phyloP scores from a whole-genome alignment of 2,329 filamentous ascomycete genomes.

The Cladosporium sp. region DNA sequence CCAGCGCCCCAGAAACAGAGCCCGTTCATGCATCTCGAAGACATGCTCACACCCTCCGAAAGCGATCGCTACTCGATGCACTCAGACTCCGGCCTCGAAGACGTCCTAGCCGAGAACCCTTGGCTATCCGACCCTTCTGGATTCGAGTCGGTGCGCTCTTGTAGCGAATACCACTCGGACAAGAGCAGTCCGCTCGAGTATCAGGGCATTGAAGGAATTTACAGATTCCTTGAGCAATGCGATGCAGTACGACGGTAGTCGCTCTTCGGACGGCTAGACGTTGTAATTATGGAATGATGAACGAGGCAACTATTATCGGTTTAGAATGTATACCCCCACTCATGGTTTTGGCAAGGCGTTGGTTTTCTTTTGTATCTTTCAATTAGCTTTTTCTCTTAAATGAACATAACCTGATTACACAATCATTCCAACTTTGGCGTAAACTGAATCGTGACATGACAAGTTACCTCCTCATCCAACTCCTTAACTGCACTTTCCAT shows the following conservation, averaged over 20 bases:
- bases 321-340: conserved; percentile 1
- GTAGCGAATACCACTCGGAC: conserved; percentile 41
- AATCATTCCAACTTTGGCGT: too few relatives aligned
- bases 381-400: too few relatives aligned
- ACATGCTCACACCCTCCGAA: conserved; percentile 47
- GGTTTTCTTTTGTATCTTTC: not conserved
- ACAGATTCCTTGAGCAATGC: conserved; percentile 61
- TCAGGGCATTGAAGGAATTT: conserved; percentile 61
- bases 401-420: too few relatives aligned
- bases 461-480: too few relatives aligned
- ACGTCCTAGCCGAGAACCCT: conserved; percentile 35
- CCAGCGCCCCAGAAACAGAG: conserved; percentile 24
- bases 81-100: conserved; percentile 27
- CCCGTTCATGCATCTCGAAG: conserved; percentile 48
- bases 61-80: conserved; percentile 30
- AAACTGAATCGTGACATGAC: too few relatives aligned
- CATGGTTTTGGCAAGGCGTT: not conserved
- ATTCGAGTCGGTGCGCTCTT: conserved; percentile 53
- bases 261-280: conserved; percentile 20
- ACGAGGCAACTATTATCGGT: not conserved
- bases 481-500: too few relatives aligned
- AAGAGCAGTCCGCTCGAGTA: conserved; percentile 50
- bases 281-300: not conserved
- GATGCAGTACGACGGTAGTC: conserved; percentile 42
- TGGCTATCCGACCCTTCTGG: conserved; percentile 51